These are phyloP conservation scores for Rheum nobile DNA, from an alignment of 148 eudicot species.

Conservation along the genomic window DNA sequence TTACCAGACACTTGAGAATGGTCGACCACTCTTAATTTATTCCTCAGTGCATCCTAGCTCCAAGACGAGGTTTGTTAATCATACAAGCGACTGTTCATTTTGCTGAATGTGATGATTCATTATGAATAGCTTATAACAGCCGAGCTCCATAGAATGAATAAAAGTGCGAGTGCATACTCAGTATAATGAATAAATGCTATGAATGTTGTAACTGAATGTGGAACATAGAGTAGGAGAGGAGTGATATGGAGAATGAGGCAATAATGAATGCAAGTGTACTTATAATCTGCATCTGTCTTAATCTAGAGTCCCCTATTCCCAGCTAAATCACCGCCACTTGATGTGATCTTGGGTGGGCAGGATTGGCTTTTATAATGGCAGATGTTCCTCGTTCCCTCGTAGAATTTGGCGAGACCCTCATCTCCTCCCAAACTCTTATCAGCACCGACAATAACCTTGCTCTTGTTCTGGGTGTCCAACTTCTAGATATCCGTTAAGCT, in stretches of 20 bases:
- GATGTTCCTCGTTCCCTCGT: constrained; percentile 22
- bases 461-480: constrained; percentile 24
- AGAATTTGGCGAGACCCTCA: constrained; percentile 26
- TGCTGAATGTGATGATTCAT: too few species aligned
- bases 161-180: too few species aligned
- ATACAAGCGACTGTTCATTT: background rate
- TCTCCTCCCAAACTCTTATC: constrained; percentile 26
- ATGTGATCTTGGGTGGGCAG: constrained; percentile 21
- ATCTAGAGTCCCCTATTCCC: constrained; percentile 65
- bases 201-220: too few species aligned
- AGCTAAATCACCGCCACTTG: constrained; percentile 21
- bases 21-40: background rate
- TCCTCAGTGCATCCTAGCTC: background rate
- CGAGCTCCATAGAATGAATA: too few species aligned
- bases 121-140: too few species aligned
- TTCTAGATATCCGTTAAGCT: constrained; percentile 22
- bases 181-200: background rate
- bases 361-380: constrained; percentile 23
- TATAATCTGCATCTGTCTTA: constrained; percentile 72
- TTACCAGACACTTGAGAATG: background rate
- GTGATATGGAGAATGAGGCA: too few species aligned
- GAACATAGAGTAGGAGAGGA: too few species aligned
- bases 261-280: background rate
- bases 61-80: constrained; percentile 2
- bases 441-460: constrained; percentile 9